Percentiles rank a stretch among this genome's conserved stretches.
phyloP scores from a whole-genome alignment of 495 filamentous ascomycete species.

The Tricharina praecox region DNA sequence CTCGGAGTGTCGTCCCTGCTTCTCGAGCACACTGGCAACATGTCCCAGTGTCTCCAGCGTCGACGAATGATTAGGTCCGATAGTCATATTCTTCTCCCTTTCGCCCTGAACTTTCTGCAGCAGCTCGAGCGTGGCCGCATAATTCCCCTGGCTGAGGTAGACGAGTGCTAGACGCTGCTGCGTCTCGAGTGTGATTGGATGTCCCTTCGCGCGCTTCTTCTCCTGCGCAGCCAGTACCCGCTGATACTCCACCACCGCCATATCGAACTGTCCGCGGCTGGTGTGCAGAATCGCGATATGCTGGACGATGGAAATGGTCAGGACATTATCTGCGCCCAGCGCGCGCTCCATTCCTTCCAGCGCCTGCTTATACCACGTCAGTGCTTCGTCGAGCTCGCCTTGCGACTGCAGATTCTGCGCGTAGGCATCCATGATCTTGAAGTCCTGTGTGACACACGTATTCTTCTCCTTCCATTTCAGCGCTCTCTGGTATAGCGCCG shows the following conservation, averaged over 20 bases:
- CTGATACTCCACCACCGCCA: background rate
- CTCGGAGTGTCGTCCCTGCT: background rate
- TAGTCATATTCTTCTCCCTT: background rate
- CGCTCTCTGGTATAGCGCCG: background rate
- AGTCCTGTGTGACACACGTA: background rate
- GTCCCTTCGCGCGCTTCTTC: background rate
- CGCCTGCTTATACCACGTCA: conserved; percentile 1
- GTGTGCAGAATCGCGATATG: background rate
- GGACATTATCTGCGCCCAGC: background rate
- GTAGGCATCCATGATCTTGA: conserved; percentile 3
- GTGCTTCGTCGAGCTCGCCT: background rate
- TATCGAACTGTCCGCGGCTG: background rate
- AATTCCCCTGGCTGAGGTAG: conserved; percentile 3
- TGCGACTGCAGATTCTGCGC: background rate
- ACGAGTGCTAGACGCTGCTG: conserved; percentile 6
- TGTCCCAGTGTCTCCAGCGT: background rate
- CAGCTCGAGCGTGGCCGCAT: background rate
- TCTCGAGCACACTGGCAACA: background rate
- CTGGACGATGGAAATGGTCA: conserved; percentile 1
- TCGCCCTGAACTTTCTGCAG: background rate
- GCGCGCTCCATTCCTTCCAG: background rate
- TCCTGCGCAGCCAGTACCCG: conserved; percentile 1
- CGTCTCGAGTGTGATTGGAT: background rate
- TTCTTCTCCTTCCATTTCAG: background rate
- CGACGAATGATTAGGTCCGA: background rate